phyloP scores from a whole-genome alignment of 176 grass and related monocot species.

The Puya raimondii region DNA sequence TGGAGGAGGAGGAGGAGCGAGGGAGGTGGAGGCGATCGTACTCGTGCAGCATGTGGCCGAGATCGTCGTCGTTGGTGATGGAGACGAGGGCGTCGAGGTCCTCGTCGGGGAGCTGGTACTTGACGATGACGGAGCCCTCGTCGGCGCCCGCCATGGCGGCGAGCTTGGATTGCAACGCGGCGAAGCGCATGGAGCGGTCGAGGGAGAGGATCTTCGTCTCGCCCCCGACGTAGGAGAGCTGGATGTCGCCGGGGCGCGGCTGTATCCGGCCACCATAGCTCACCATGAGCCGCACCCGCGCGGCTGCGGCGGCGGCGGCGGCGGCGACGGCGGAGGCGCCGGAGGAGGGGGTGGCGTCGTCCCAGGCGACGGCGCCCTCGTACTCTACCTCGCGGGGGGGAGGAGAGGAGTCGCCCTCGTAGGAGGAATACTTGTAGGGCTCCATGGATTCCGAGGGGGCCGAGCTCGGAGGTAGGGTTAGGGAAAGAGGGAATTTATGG shows the following conservation, averaged over 20 bases:
- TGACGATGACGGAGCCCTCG: constrained; percentile 2
- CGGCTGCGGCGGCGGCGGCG: not conserved
- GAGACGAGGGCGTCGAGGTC: constrained; percentile 29
- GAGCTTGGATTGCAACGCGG: constrained; percentile 6
- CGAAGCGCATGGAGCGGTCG: constrained; percentile 15
- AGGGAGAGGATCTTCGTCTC: constrained; percentile 25
- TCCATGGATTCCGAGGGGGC: too few relatives aligned
- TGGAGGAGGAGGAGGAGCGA: too few relatives aligned
- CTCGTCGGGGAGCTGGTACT: constrained; percentile 27
- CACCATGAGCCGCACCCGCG: constrained; percentile 16
- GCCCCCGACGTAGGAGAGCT: constrained; percentile 29
- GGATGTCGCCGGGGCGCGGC: not conserved
- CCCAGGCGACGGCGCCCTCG: not conserved
- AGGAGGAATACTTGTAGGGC: too few relatives aligned
- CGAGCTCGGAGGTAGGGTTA: too few relatives aligned
- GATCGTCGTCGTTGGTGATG: constrained; percentile 41
- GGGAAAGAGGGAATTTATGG: too few relatives aligned
- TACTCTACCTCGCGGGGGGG: not conserved
- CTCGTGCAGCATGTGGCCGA: constrained; percentile 40
- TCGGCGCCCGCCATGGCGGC: constrained; percentile 6
- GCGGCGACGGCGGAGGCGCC: not conserved
- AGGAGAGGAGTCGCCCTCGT: not conserved
- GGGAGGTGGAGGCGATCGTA: constrained; percentile 17
- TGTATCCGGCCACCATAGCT: constrained; percentile 33
- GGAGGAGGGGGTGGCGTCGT: not conserved